phyloP scores from a whole-genome alignment of 306 rosid genomes.

The Mimosa bimucronata region DNA sequence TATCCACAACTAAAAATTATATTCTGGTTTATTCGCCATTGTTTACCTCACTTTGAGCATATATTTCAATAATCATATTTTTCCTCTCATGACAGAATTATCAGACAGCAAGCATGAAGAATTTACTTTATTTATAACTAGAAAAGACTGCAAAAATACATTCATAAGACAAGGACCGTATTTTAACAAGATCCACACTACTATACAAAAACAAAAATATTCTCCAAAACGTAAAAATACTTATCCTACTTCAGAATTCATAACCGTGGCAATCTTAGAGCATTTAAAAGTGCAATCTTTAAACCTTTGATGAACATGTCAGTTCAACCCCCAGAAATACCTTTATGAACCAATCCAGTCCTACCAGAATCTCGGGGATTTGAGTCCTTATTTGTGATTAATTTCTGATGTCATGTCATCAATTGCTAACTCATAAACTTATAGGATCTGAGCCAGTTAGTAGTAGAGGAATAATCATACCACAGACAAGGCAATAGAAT shows the following conservation, averaged over 20 bases:
- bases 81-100: slow-evolving; percentile 11
- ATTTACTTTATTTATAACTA: neutral
- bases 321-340: no score
- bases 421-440: no score
- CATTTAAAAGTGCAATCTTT: neutral
- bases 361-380: no score
- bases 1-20: slow-evolving; percentile 17
- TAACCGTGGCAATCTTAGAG: neutral
- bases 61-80: slow-evolving; percentile 32
- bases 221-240: neutral
- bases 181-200: neutral
- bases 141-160: no score
- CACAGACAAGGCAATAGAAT: no score
- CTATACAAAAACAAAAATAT: neutral
- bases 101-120: neutral
- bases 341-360: no score
- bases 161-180: neutral
- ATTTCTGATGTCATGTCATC: no score
- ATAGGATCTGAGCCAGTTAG: no score
- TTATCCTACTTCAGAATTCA: neutral
- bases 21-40: neutral
- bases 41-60: neutral
- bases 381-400: no score
- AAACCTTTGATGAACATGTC: neutral
- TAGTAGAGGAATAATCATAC: no score